Conservation (phyloP, 768 basidiomycete species). For the Naganishia friedmannii region DNA sequence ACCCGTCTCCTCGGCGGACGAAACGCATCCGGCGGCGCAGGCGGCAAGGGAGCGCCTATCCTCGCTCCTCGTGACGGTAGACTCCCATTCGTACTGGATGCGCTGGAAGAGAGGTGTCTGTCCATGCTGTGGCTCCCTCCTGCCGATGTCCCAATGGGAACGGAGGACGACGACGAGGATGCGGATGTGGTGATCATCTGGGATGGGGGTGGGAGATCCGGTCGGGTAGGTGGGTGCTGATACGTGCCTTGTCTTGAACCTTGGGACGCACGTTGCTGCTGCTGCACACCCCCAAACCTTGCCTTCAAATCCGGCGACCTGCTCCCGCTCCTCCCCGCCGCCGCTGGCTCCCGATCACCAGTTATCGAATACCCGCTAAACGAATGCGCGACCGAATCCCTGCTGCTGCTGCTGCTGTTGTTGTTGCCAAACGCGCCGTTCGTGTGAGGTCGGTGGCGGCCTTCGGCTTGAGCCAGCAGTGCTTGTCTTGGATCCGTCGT, state of each 20-base stretch:
- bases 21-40: constrained; percentile 53
- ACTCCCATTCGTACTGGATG: constrained; percentile 8
- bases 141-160: constrained; percentile 1
- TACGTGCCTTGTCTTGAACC: neutral
- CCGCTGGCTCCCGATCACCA: neutral
- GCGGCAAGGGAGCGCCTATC: constrained; percentile 36
- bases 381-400: neutral
- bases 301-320: neutral
- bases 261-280: constrained; percentile 2
- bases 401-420: neutral
- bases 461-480: neutral
- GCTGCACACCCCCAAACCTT: neutral
- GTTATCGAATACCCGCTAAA: constrained; percentile 3
- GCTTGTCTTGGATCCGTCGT: neutral
- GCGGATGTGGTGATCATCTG: constrained; percentile 3
- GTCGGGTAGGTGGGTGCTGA: neutral
- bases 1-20: constrained; percentile 42
- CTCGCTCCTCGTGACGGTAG: neutral
- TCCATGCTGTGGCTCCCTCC: constrained; percentile 23
- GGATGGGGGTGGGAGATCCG: constrained; percentile 15
- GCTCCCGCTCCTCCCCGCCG: constrained; percentile 5
- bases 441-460: too few relatives aligned
- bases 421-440: too few relatives aligned
- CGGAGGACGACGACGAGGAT: neutral
- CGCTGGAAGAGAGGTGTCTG: constrained; percentile 2